Evolutionary conservation across 2,329 filamentous ascomycete species (phyloP).

Genomic region (Corinectria fuckeliana): DNA sequence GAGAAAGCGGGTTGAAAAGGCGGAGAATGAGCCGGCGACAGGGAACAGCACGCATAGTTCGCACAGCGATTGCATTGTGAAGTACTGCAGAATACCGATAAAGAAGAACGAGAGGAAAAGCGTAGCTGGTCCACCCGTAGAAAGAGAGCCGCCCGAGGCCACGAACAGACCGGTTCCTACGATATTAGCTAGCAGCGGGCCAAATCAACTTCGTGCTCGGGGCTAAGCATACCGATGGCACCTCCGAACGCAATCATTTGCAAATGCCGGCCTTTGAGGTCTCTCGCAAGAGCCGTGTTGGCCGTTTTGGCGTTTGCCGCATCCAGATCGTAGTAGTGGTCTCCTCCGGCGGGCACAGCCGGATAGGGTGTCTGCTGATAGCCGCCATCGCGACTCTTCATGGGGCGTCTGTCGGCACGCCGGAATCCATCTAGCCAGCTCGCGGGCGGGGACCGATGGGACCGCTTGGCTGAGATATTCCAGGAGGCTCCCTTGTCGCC

Average conservation of each 20-base stretch:
- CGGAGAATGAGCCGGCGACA: slow-evolving; percentile 88
- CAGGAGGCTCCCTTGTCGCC: slow-evolving; percentile 19
- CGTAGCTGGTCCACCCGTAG: slow-evolving; percentile 76
- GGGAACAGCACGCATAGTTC: slow-evolving; percentile 91
- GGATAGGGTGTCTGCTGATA: background rate
- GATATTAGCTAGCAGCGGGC: background rate
- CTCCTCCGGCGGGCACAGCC: background rate
- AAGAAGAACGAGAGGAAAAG: slow-evolving; percentile 76
- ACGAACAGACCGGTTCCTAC: slow-evolving; percentile 84
- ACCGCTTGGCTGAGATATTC: slow-evolving; percentile 15
- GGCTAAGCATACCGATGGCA: slow-evolving; percentile 69
- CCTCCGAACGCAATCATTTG: slow-evolving; percentile 66
- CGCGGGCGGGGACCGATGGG: slow-evolving; percentile 4
- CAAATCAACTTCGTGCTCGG: background rate
- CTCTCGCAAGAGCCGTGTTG: slow-evolving; percentile 74
- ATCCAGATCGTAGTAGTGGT: background rate
- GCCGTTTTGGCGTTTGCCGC: slow-evolving; percentile 74
- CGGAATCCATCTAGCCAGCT: slow-evolving; percentile 34
- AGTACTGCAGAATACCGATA: slow-evolving; percentile 87
- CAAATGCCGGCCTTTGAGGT: slow-evolving; percentile 76
- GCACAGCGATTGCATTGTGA: slow-evolving; percentile 87
- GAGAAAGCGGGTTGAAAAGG: slow-evolving; percentile 91
- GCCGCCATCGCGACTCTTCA: slow-evolving; percentile 3
- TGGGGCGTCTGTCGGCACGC: slow-evolving; percentile 25
- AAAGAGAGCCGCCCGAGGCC: slow-evolving; percentile 76